Evolutionary conservation across 2,329 filamentous ascomycete genomes (phyloP).

Genomic region (Chrysoporthe austroafricana): DNA sequence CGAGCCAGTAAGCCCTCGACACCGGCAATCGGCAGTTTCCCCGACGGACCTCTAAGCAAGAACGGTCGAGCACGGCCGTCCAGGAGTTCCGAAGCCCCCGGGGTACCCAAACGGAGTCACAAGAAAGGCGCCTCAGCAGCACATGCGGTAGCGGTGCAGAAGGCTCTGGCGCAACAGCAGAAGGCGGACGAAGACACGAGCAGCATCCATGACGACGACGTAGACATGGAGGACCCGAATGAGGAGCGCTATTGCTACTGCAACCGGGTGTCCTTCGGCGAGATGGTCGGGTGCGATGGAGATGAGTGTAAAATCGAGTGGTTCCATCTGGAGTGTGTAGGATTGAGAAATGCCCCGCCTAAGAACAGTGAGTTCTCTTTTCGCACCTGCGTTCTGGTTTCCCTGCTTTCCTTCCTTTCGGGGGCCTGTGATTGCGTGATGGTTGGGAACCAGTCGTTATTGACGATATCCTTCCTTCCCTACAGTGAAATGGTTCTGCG

Average conservation of each 20-base stretch:
- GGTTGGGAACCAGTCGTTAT: conserved; percentile 24
- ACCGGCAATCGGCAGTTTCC: conserved; percentile 62
- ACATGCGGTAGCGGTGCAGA: conserved; percentile 42
- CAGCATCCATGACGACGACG: conserved; percentile 43
- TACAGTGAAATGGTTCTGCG: conserved; percentile 80
- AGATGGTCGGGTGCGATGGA: conserved; percentile 83
- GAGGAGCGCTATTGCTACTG: conserved; percentile 82
- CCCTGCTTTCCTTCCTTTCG: conserved; percentile 39
- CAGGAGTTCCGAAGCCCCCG: conserved; percentile 47
- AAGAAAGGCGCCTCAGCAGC: conserved; percentile 58
- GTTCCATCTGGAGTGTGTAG: conserved; percentile 84
- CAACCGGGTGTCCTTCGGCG: conserved; percentile 78
- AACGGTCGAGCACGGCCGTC: conserved; percentile 58
- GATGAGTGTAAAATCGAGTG: conserved; percentile 75
- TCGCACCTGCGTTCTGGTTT: neutral
- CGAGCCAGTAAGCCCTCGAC: conserved; percentile 70
- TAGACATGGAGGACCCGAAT: conserved; percentile 67
- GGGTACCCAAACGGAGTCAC: conserved; percentile 57
- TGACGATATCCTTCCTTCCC: conserved; percentile 36
- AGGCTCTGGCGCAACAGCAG: conserved; percentile 37
- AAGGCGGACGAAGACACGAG: conserved; percentile 34
- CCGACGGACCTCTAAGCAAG: conserved; percentile 44
- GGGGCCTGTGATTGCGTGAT: neutral
- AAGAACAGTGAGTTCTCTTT: conserved; percentile 64
- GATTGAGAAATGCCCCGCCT: conserved; percentile 76